A percentile compares a stretch with the other conserved stretches of the same genome.
phyloP scores from a whole-genome alignment of 176 grass and related monocot species.

The Poa pratensis region DNA sequence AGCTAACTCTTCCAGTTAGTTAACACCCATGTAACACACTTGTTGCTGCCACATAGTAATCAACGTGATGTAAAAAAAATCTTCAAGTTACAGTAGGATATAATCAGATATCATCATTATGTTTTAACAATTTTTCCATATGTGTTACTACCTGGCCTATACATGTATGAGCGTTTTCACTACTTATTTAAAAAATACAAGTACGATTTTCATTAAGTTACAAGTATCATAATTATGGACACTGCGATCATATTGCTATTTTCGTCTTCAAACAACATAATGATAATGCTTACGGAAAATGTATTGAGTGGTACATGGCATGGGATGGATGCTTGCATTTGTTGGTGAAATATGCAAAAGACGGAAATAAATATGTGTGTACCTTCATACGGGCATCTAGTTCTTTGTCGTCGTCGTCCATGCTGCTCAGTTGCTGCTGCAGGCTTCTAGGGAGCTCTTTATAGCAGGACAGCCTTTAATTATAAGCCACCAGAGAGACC shows the following conservation, averaged over 20 bases:
- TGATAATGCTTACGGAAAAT: background rate
- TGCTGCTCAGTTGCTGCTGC: background rate
- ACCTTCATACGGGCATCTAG: background rate
- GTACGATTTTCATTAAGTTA: background rate
- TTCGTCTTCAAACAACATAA: background rate
- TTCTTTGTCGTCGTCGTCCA: rapidly evolving
- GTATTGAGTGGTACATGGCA: background rate
- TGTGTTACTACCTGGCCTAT: no score
- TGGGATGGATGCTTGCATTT: no score
- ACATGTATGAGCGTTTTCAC: no score
- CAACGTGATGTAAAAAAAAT: no score
- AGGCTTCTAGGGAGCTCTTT: slow-evolving; percentile 10
- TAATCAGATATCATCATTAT: no score
- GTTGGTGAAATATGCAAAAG: background rate
- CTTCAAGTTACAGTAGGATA: no score
- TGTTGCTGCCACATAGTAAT: no score
- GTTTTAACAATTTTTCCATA: no score
- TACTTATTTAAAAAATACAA: background rate
- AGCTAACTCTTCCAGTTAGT: no score
- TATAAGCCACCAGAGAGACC: rapidly evolving
- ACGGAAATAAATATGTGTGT: background rate
- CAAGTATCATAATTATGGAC: background rate
- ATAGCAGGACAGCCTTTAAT: background rate
- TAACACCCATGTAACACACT: no score
- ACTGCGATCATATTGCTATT: background rate